Evolutionary conservation across 2,329 filamentous ascomycete species (phyloP), one percentile per base, ranked within the genome.

Genomic region (Colletotrichum sp.): DNA sequence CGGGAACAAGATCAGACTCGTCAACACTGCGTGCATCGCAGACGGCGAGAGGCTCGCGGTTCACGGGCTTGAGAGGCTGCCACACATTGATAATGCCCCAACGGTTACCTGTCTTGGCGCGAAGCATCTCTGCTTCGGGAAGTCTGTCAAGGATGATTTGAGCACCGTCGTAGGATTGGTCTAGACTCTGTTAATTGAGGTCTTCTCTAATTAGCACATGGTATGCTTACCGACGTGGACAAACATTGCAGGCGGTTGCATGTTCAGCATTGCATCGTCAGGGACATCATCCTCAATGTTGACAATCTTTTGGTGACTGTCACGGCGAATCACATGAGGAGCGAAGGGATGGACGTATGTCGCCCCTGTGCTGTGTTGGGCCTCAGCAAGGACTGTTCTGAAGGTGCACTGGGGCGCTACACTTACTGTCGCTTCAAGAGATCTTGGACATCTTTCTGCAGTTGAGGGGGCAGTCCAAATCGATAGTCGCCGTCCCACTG

Each of bases 401-500:
- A 12, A 13, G 38, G 10, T 48, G 2, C 3, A 0, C 2, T 12
- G n/a, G 43, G 43, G 43, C 43, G n/a, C 10, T 52, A 0, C 0
- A 52, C 43, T 52, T 13, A 52, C 43, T 52, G n/a, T 21, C 43
- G n/a, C 43, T 52, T 52, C 2, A 52, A 12, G 13, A 52, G n/a
- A 52, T 52, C 43, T 52, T 21, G n/a, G 43, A 52, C 66, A 9
- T 77, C 55, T 21, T 66, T 60, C 21, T 70, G 67, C 6, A 78
- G 60, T 9, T 68, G 48, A 10, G 38, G 28, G 5, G 68, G 68
- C 6, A 71, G 68, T 16, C 30, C 38, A 21, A 57, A 66, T 57
- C 68, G 16, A 18, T 71, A 66, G 8, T 71, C 64, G 32, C 71
- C 67, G 43, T 75, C 52, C 77, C 77, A 82, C 16, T 90, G 88